Evolutionary conservation across 768 basidiomycete genomes (phyloP), one percentile per base, ranked within the genome.

Genomic region (Sutorius australiensis): DNA sequence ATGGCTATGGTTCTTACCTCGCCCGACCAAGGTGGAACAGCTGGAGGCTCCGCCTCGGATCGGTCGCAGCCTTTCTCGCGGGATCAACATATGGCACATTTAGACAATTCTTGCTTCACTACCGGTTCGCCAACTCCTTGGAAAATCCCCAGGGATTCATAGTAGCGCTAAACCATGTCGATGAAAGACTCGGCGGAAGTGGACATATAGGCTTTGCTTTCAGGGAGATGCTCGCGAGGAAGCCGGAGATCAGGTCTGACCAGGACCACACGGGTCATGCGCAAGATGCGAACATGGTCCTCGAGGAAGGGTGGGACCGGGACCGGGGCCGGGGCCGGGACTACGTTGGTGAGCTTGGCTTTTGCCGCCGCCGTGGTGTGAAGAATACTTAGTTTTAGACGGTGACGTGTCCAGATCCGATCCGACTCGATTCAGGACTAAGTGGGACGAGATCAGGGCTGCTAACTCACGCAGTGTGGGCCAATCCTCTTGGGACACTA

Each of bases 361-460:
- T 38, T 41, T 37, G 10, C 48, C 13, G 11, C 17, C 11, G 30
- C 39, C 27, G 17, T 10, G n/a, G 36, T 30, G 16, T 21, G 27
- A 40, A 31, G 11, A 37, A 43, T 16, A 31, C 28, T 54, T 11
- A 60, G n/a, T 4, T 41, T 24, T 47, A 58, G 56, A 42, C 47
- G 53, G 24, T 38, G 44, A 45, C 17, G 11, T 36, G 19, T 47
- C 57, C n/a, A 53, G 32, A 16, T 41, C 58, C 27, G 51, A 50
- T 19, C 52, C 50, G n/a, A 32, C 42, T 21, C 49, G 30, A 51
- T 51, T 64, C 46, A 54, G 53, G 34, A 79, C 69, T 47, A 79
- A 73, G 54, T 89, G 87, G 87, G 84, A 86, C 32, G 77, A 83
- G 55, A 83, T 89, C 43, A 81, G 86, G 49, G 71, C 73, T 40